Evolutionary conservation across 768 basidiomycete species (phyloP).

Genomic region (Tricholoma bakamatsutake): DNA sequence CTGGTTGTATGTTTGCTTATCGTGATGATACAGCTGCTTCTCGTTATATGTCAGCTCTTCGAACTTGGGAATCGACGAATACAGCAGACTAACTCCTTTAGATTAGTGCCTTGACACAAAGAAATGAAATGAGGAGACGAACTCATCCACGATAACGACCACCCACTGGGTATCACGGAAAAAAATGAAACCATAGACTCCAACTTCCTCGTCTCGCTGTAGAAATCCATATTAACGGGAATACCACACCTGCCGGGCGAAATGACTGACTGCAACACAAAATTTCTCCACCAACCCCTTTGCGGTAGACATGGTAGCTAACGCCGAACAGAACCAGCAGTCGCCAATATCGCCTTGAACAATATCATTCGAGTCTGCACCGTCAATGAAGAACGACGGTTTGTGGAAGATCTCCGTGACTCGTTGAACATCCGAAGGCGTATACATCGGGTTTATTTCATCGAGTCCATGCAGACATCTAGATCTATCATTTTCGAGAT

Average conservation of each 20-base stretch:
- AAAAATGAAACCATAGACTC: constrained; percentile 54
- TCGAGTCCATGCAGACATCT: constrained; percentile 35
- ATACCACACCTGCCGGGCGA: not conserved
- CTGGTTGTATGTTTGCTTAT: constrained; percentile 40
- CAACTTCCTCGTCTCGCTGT: constrained; percentile 44
- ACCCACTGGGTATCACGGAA: constrained; percentile 48
- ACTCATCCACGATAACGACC: constrained; percentile 54
- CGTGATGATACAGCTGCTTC: constrained; percentile 42
- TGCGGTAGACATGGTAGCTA: constrained; percentile 42
- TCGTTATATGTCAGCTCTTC: constrained; percentile 37
- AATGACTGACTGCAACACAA: constrained; percentile 39
- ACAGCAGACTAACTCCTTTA: constrained; percentile 34
- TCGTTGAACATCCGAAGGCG: constrained; percentile 36
- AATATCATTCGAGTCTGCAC: constrained; percentile 37
- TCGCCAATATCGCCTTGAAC: constrained; percentile 45
- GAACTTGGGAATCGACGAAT: constrained; percentile 42
- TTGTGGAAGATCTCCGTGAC: constrained; percentile 48
- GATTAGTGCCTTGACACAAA: not conserved
- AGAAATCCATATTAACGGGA: constrained; percentile 1
- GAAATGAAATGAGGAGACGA: constrained; percentile 22
- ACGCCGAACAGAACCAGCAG: constrained; percentile 50
- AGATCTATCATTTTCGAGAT: constrained; percentile 36
- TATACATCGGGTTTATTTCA: constrained; percentile 7
- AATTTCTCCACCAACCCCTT: constrained; percentile 43
- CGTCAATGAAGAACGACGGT: constrained; percentile 43